phyloP scores from a whole-genome alignment of 257 asterid genomes.

The Ajuga chamaepitys region DNA sequence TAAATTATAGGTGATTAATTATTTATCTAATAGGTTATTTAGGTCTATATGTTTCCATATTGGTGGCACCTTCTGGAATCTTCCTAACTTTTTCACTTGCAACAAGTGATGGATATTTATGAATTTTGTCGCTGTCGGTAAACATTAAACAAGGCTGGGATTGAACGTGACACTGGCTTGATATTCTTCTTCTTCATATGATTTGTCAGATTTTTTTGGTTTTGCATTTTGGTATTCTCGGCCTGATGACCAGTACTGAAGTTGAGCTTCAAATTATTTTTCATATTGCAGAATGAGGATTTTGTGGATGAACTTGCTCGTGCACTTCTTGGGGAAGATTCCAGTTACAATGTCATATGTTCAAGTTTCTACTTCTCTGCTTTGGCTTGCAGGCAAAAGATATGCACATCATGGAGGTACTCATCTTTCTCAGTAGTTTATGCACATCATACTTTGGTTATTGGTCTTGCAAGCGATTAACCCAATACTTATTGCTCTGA shows the following conservation, averaged over 20 bases:
- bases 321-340: constrained; percentile 62
- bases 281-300: constrained; percentile 41
- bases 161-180: not conserved
- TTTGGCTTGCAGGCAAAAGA: constrained; percentile 79
- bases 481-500: not conserved
- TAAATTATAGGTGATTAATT: not conserved
- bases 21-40: not conserved
- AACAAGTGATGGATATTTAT: too few relatives aligned
- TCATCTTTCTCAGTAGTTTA: constrained; percentile 2
- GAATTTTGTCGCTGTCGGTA: not conserved
- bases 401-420: constrained; percentile 58
- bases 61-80: not conserved
- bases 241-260: not conserved
- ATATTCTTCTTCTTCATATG: not conserved
- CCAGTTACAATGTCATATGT: constrained; percentile 69
- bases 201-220: not conserved
- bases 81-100: not conserved
- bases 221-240: not conserved
- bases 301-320: constrained; percentile 58
- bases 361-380: constrained; percentile 86
- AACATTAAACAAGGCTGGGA: not conserved
- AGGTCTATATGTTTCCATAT: not conserved
- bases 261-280: not conserved
- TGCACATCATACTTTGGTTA: not conserved
- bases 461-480: not conserved